These are phyloP conservation scores for Vitis rotundifolia DNA, from an alignment of 164 flowering plant species.

Conservation along the genomic window DNA sequence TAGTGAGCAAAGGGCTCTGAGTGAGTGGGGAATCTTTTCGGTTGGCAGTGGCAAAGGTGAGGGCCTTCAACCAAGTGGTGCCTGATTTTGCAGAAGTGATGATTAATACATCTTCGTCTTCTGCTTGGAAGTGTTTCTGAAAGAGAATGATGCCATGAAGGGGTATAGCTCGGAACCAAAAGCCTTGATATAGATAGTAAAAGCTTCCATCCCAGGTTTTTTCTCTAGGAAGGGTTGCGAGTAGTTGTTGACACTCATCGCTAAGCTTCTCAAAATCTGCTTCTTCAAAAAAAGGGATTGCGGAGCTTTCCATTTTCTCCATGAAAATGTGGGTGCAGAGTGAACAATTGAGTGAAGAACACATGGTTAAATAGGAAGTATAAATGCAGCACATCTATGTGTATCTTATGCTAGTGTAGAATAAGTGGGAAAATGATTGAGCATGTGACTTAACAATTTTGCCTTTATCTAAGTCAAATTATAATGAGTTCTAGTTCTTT, in stretches of 20 bases:
- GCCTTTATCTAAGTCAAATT: no score
- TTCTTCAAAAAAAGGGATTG: no score
- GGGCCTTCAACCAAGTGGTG: constrained; percentile 29
- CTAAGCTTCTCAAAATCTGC: no score
- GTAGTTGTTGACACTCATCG: background rate
- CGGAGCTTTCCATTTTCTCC: no score
- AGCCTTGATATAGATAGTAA: background rate
- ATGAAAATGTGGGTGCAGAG: no score
- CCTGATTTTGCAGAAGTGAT: constrained; percentile 18
- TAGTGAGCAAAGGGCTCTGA: constrained; percentile 5
- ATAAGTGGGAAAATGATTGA: no score
- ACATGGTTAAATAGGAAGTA: no score
- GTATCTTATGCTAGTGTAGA: no score
- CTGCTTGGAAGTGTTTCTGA: constrained; percentile 15
- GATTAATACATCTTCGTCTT: constrained; percentile 7
- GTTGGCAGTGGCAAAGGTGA: constrained; percentile 1
- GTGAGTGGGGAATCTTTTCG: background rate
- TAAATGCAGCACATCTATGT: no score
- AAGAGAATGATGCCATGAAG: background rate
- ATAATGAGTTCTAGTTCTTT: no score
- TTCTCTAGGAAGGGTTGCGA: background rate
- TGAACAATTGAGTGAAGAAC: no score
- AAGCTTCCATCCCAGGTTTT: background rate
- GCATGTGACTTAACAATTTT: no score
- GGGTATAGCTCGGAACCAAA: background rate